phyloP scores from a whole-genome alignment of 2,329 filamentous ascomycete species.

The Penicillium corylophilum region DNA sequence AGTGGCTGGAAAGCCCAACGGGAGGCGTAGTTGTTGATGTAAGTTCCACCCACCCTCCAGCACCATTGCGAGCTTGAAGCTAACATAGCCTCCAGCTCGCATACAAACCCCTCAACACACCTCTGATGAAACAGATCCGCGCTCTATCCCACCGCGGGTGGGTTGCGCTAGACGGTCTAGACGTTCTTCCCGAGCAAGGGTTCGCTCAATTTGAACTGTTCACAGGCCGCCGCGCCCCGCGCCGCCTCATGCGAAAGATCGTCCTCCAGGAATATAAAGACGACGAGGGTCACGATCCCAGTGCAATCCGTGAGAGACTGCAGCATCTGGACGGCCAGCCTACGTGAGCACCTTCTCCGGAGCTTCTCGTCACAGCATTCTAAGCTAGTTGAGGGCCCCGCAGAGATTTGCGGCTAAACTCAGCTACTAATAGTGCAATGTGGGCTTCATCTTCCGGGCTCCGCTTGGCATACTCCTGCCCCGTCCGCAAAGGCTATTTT shows the following conservation, averaged over 20 bases:
- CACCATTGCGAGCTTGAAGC: not conserved
- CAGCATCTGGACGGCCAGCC: constrained; percentile 35
- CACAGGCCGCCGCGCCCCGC: constrained; percentile 39
- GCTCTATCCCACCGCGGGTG: constrained; percentile 37
- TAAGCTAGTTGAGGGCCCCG: not conserved
- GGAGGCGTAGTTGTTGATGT: constrained; percentile 44
- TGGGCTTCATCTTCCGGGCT: not conserved
- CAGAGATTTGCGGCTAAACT: not conserved
- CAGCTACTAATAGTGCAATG: not conserved
- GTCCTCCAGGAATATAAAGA: constrained; percentile 36
- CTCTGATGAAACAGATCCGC: constrained; percentile 39
- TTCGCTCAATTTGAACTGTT: constrained; percentile 44
- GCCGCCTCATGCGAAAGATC: constrained; percentile 38
- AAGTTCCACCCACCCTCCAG: constrained; percentile 15
- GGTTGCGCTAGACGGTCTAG: constrained; percentile 42
- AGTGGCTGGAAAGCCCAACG: constrained; percentile 41
- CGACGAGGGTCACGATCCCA: constrained; percentile 35
- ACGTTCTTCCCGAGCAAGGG: constrained; percentile 41
- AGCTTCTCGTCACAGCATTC: not conserved
- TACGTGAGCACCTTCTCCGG: constrained; percentile 17
- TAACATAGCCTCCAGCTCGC: constrained; percentile 30
- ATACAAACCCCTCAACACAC: constrained; percentile 42
- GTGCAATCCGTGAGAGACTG: constrained; percentile 30
- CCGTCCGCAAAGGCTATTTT: not conserved
- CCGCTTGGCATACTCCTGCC: not conserved